These are phyloP conservation scores for Syzygium oleosum DNA, from an alignment of 345 rosid genomes.

Conservation along the genomic window DNA sequence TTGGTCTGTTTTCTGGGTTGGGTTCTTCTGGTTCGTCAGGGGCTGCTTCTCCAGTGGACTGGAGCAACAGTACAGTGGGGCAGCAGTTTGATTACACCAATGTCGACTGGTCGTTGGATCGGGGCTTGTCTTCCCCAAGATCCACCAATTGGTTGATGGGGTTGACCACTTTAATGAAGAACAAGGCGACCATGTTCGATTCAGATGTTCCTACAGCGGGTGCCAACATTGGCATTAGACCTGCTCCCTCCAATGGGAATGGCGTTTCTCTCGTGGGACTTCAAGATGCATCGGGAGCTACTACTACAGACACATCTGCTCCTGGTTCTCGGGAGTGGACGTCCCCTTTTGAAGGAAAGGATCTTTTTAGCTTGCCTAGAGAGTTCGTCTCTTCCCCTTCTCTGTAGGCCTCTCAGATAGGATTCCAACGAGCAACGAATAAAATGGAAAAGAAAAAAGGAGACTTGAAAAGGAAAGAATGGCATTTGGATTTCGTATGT, in stretches of 20 bases:
- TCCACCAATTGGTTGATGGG: slow-evolving; percentile 35
- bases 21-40: slow-evolving; percentile 51
- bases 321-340: slow-evolving; percentile 65
- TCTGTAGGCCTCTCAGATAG: slow-evolving; percentile 39
- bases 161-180: slow-evolving; percentile 21
- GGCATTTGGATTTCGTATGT: slow-evolving; percentile 12
- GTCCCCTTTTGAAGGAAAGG: slow-evolving; percentile 85
- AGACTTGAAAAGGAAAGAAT: not conserved
- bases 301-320: slow-evolving; percentile 26
- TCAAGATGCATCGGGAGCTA: slow-evolving; percentile 23
- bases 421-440: slow-evolving; percentile 18
- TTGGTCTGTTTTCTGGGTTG: slow-evolving; percentile 68
- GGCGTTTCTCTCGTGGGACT: slow-evolving; percentile 29
- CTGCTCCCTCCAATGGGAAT: slow-evolving; percentile 22
- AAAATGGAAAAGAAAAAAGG: not conserved
- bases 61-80: slow-evolving; percentile 54
- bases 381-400: slow-evolving; percentile 77
- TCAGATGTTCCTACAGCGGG: slow-evolving; percentile 21
- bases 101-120: slow-evolving; percentile 81
- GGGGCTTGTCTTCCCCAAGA: slow-evolving; percentile 31
- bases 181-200: slow-evolving; percentile 20
- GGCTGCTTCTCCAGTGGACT: slow-evolving; percentile 59
- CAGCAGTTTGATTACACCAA: slow-evolving; percentile 50
- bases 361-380: slow-evolving; percentile 84
- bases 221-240: slow-evolving; percentile 28